Percentiles rank a stretch among this genome's conserved stretches.
Conservation (phyloP, 176 grass and related monocot genomes). For the Oryza rufipogon region DNA sequence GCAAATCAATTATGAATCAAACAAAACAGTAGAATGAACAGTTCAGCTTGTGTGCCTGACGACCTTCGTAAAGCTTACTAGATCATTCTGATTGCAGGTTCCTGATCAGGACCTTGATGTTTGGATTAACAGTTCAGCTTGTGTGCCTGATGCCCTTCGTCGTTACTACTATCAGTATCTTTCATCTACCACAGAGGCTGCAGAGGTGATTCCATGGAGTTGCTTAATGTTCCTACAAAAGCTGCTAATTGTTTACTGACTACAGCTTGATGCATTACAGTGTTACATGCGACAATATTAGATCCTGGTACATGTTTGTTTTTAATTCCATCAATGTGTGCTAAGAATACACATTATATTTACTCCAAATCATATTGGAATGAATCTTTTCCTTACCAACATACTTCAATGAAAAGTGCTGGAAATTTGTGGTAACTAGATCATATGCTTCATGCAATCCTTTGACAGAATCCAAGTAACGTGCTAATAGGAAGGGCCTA, state of each 20-base stretch:
- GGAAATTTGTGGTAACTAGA: neutral
- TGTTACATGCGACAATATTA: slow-evolving; percentile 13
- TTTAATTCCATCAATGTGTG: slow-evolving; percentile 3
- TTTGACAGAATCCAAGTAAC: neutral
- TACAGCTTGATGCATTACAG: slow-evolving; percentile 3
- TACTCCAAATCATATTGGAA: neutral
- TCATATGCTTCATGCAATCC: slow-evolving; percentile 4
- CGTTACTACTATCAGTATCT: slow-evolving; percentile 98
- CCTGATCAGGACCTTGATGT: slow-evolving; percentile 90
- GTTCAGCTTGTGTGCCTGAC: too few species aligned
- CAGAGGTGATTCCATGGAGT: slow-evolving; percentile 65
- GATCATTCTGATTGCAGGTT: slow-evolving; percentile 58
- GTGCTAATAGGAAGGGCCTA: neutral
- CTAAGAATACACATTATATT: neutral
- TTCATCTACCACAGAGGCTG: slow-evolving; percentile 90
- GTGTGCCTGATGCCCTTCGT: slow-evolving; percentile 89
- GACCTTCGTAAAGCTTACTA: neutral
- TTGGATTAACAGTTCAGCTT: slow-evolving; percentile 84
- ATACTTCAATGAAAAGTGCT: neutral
- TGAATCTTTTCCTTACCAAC: neutral
- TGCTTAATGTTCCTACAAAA: slow-evolving; percentile 6
- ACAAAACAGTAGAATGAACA: neutral
- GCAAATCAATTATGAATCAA: neutral
- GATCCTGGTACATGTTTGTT: neutral
- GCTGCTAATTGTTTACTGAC: slow-evolving; percentile 5